Percentiles rank a stretch among this genome's conserved stretches.
These are phyloP conservation scores for Nannochloris sp. DNA, from an alignment of 139 green algal genomes.

Conservation along the genomic window DNA sequence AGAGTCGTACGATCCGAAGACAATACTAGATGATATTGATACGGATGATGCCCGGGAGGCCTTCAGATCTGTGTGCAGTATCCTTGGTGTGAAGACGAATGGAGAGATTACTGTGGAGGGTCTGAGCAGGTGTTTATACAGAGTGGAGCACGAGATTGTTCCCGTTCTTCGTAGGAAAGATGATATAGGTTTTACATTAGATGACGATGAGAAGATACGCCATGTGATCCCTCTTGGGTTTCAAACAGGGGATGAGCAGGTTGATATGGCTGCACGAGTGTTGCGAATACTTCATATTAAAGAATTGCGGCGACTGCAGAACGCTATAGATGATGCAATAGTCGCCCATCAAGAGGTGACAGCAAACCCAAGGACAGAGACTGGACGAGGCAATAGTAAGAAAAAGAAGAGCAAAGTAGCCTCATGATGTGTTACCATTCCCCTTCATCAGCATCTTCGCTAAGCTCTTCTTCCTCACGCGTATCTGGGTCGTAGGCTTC, in stretches of 20 bases:
- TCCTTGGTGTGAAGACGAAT: too few relatives aligned
- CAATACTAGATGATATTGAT: too few relatives aligned
- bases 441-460: not conserved
- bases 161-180: not conserved
- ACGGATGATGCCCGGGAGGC: too few relatives aligned
- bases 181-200: conserved; percentile 9
- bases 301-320: conserved; percentile 46
- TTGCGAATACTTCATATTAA: conserved; percentile 57
- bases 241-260: conserved; percentile 27
- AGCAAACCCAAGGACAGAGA: conserved; percentile 51
- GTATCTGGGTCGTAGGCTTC: not conserved
- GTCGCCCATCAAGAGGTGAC: conserved; percentile 41
- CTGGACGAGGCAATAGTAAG: conserved; percentile 31
- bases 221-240: conserved; percentile 19
- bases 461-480: not conserved
- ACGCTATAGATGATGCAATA: conserved; percentile 10
- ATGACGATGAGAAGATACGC: not conserved
- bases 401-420: not conserved
- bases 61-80: too few relatives aligned
- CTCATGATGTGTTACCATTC: not conserved
- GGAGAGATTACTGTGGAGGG: too few relatives aligned
- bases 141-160: too few relatives aligned
- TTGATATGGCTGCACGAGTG: conserved; percentile 42
- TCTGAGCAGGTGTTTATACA: too few relatives aligned
- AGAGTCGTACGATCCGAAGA: too few relatives aligned